Conservation (phyloP, 1,139 yeast genomes). For the Sugiyamaella grinbergsii region DNA sequence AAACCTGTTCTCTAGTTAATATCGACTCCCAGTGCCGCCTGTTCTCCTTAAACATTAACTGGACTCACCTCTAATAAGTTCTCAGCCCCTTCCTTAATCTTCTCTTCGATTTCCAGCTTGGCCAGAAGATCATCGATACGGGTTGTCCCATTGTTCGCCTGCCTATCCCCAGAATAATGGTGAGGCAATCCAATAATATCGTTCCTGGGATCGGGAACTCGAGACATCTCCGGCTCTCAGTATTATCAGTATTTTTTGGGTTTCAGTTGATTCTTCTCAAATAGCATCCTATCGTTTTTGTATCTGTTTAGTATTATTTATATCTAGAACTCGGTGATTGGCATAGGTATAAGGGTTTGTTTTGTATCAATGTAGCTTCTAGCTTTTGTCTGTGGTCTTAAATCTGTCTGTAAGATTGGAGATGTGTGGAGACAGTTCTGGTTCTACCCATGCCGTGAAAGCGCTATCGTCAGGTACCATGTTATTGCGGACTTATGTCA, state of each 20-base stretch:
- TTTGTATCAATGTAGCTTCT: too few relatives aligned
- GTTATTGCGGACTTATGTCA: neutral
- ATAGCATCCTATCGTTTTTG: neutral
- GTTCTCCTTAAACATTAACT: too few relatives aligned
- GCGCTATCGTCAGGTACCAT: too few relatives aligned
- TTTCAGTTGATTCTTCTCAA: neutral
- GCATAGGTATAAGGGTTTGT: too few relatives aligned
- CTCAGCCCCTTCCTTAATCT: conserved; percentile 47
- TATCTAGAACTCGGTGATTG: too few relatives aligned
- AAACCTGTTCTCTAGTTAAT: conserved; percentile 26
- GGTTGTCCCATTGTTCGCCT: conserved; percentile 22
- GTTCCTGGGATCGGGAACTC: conserved; percentile 25
- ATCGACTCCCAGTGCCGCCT: too few relatives aligned
- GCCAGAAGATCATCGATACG: conserved; percentile 40
- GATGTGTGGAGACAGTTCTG: too few relatives aligned
- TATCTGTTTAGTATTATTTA: too few relatives aligned
- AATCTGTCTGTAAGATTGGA: too few relatives aligned
- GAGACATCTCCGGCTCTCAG: conserved; percentile 16
- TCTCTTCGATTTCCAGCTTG: conserved; percentile 45
- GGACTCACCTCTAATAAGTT: conserved; percentile 43
- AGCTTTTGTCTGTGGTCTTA: too few relatives aligned
- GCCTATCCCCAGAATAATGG: conserved; percentile 24
- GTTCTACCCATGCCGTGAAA: too few relatives aligned
- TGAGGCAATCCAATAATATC: conserved; percentile 29
- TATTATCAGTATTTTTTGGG: neutral